A percentile compares a stretch with the other conserved stretches of the same genome.
These are phyloP conservation scores for Myxozyma neotropica DNA, from an alignment of 805 yeast genomes.

Conservation along the genomic window DNA sequence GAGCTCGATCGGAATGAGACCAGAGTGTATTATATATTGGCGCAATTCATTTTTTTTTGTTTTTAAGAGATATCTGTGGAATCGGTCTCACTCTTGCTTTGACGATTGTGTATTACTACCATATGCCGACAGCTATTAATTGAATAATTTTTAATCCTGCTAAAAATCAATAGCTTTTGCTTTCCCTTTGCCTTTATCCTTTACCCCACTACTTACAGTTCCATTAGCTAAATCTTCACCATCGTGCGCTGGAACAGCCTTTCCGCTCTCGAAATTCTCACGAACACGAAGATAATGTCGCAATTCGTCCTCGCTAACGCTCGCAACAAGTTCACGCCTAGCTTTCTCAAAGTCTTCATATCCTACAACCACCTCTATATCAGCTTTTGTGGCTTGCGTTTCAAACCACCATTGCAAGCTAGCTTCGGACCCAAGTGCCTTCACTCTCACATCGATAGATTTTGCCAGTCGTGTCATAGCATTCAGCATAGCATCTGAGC, in stretches of 20 bases:
- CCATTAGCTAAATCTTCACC: neutral
- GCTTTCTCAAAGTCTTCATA: slow-evolving; percentile 80
- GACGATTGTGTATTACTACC: neutral
- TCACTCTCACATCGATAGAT: slow-evolving; percentile 68
- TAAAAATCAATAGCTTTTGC: neutral
- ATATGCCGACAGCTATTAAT: neutral
- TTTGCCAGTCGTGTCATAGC: slow-evolving; percentile 92
- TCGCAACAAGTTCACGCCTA: slow-evolving; percentile 68
- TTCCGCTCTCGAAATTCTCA: slow-evolving; percentile 71
- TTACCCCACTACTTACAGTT: neutral
- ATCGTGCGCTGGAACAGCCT: neutral
- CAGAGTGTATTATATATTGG: neutral
- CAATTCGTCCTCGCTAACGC: slow-evolving; percentile 86
- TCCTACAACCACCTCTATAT: slow-evolving; percentile 66
- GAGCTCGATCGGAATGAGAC: neutral
- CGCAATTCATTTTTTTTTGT: neutral
- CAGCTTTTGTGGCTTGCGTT: slow-evolving; percentile 66
- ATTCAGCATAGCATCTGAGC: slow-evolving; percentile 93
- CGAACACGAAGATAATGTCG: slow-evolving; percentile 80
- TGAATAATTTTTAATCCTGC: neutral
- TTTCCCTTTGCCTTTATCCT: slow-evolving; percentile 11
- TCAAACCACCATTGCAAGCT: slow-evolving; percentile 91
- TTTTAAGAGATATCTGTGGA: neutral
- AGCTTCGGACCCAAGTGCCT: slow-evolving; percentile 37
- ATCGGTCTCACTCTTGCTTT: neutral